These are phyloP conservation scores for Sclerotinia trifoliorum DNA, from an alignment of 2,329 filamentous ascomycete species.

Conservation along the genomic window DNA sequence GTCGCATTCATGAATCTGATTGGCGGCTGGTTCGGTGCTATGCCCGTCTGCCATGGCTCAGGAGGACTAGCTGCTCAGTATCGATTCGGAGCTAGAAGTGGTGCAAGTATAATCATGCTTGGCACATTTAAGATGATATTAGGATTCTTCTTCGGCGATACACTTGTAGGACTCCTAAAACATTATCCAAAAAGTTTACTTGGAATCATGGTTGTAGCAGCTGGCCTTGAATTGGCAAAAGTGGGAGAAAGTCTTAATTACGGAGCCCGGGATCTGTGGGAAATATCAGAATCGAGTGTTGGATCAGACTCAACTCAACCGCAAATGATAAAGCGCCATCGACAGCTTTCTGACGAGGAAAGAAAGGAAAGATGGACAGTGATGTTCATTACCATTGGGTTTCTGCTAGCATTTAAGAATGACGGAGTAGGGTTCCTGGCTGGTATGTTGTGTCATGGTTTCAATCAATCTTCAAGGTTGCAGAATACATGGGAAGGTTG, in stretches of 20 bases:
- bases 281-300: conserved; percentile 47
- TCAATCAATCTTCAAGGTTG: conserved; percentile 47
- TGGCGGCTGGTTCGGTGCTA: conserved; percentile 87
- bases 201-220: conserved; percentile 85
- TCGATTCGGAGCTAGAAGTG: conserved; percentile 86
- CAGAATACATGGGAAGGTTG: conserved; percentile 27
- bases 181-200: conserved; percentile 75
- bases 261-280: conserved; percentile 61
- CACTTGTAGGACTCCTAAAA: conserved; percentile 67
- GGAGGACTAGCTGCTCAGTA: conserved; percentile 89
- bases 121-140: conserved; percentile 73
- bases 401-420: conserved; percentile 82
- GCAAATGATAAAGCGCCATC: conserved; percentile 44
- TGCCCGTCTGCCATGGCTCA: conserved; percentile 93
- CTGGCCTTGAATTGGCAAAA: conserved; percentile 82
- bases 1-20: conserved; percentile 81
- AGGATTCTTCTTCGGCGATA: conserved; percentile 72
- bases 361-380: conserved; percentile 77
- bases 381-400: conserved; percentile 84
- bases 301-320: conserved; percentile 34
- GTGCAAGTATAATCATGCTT: conserved; percentile 77
- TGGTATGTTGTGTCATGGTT: conserved; percentile 75
- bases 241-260: conserved; percentile 82
- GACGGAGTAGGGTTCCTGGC: conserved; percentile 84
- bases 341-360: conserved; percentile 63